These are phyloP conservation scores for Mycena leptocephala DNA, from an alignment of 768 basidiomycete species.

Conservation along the genomic window DNA sequence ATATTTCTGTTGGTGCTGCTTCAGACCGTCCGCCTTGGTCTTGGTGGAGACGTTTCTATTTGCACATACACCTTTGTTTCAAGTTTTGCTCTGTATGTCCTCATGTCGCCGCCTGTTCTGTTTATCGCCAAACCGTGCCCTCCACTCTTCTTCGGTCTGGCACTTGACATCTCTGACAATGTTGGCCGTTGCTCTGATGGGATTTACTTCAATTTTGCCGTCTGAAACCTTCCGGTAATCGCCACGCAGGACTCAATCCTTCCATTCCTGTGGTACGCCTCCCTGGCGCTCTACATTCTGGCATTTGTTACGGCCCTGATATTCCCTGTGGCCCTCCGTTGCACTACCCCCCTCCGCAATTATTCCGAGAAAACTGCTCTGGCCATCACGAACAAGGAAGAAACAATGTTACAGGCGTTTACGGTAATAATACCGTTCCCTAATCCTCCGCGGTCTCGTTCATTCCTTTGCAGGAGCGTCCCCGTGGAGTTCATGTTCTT, in stretches of 20 bases:
- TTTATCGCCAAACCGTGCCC: slow-evolving; percentile 60
- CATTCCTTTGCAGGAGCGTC: slow-evolving; percentile 62
- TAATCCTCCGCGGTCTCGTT: neutral
- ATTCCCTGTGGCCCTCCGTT: slow-evolving; percentile 83
- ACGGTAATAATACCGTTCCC: slow-evolving; percentile 57
- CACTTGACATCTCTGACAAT: slow-evolving; percentile 75
- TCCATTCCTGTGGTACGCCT: slow-evolving; percentile 65
- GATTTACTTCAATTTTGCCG: slow-evolving; percentile 73
- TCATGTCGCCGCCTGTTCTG: slow-evolving; percentile 66
- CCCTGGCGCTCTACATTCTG: slow-evolving; percentile 64
- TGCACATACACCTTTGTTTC: slow-evolving; percentile 65
- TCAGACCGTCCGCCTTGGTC: slow-evolving; percentile 72
- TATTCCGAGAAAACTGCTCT: slow-evolving; percentile 82
- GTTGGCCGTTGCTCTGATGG: slow-evolving; percentile 62
- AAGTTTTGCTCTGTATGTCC: slow-evolving; percentile 74
- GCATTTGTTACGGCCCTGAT: slow-evolving; percentile 55
- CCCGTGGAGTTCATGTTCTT: slow-evolving; percentile 77
- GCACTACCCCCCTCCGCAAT: slow-evolving; percentile 79
- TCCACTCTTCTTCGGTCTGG: slow-evolving; percentile 66
- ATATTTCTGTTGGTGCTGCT: slow-evolving; percentile 64
- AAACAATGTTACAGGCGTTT: slow-evolving; percentile 82
- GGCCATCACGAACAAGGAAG: slow-evolving; percentile 69
- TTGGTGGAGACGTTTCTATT: slow-evolving; percentile 56
- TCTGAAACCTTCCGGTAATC: slow-evolving; percentile 34
- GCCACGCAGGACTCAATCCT: neutral